phyloP scores from a whole-genome alignment of 179 eudicot species.

The Amaranthus tricolor region DNA sequence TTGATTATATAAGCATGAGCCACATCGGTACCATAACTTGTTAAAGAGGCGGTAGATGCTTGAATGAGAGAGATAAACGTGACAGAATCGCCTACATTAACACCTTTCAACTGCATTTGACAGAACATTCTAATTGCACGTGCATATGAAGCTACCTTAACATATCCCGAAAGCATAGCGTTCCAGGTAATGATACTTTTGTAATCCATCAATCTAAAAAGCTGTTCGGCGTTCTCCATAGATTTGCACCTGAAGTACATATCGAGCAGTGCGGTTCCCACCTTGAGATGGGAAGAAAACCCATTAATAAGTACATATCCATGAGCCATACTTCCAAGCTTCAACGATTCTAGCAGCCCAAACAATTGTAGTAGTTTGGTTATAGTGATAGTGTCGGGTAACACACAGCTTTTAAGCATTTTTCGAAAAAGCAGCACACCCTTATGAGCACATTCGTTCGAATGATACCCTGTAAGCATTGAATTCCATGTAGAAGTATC shows the following conservation, averaged over 20 bases:
- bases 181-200: slow-evolving; percentile 37
- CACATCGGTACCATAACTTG: slow-evolving; percentile 23
- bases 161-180: slow-evolving; percentile 34
- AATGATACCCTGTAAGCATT: slow-evolving; percentile 28
- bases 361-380: slow-evolving; percentile 32
- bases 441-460: slow-evolving; percentile 20
- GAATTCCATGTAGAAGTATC: slow-evolving; percentile 43
- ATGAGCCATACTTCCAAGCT: slow-evolving; percentile 38
- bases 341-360: slow-evolving; percentile 28
- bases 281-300: slow-evolving; percentile 26
- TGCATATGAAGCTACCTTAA: slow-evolving; percentile 16
- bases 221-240: slow-evolving; percentile 23
- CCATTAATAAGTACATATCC: slow-evolving; percentile 30
- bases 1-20: slow-evolving; percentile 30
- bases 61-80: slow-evolving; percentile 34
- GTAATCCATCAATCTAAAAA: slow-evolving; percentile 23
- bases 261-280: slow-evolving; percentile 35
- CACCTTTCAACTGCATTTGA: slow-evolving; percentile 29
- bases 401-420: slow-evolving; percentile 25
- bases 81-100: slow-evolving; percentile 29
- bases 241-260: slow-evolving; percentile 42
- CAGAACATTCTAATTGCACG: slow-evolving; percentile 23
- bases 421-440: slow-evolving; percentile 32
- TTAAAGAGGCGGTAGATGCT: slow-evolving; percentile 22
- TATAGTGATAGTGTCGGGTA: slow-evolving; percentile 34